Percentiles rank a stretch among this genome's conserved stretches.
Evolutionary conservation across 164 flowering plant genomes (phyloP).

Genomic region (Warburgia ugandensis): DNA sequence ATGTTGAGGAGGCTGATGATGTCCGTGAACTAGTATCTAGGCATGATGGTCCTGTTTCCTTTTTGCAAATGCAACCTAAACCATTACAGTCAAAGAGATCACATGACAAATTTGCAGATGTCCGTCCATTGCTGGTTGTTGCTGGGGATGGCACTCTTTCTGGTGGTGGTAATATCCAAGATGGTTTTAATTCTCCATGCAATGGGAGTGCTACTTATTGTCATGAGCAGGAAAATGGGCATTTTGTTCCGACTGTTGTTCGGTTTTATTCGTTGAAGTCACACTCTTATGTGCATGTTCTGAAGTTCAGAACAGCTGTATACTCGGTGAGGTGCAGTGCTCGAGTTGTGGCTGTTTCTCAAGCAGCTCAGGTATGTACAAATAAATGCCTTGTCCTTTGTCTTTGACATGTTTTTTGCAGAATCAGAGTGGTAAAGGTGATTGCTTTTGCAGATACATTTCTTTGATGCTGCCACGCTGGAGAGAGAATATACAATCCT

Average conservation of each 20-base stretch:
- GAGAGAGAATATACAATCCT: slow-evolving; percentile 65
- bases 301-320: slow-evolving; percentile 63
- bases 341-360: slow-evolving; percentile 62
- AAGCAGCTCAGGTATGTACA: slow-evolving; percentile 61
- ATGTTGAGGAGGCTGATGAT: slow-evolving; percentile 70
- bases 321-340: slow-evolving; percentile 73
- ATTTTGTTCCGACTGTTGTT: slow-evolving; percentile 41
- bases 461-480: slow-evolving; percentile 59
- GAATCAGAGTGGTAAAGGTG: not conserved
- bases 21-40: slow-evolving; percentile 56
- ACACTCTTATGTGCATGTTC: slow-evolving; percentile 54
- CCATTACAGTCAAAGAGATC: slow-evolving; percentile 33
- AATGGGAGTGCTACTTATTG: slow-evolving; percentile 25
- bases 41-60: slow-evolving; percentile 66
- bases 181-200: slow-evolving; percentile 20
- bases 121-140: slow-evolving; percentile 55
- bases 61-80: slow-evolving; percentile 61
- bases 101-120: slow-evolving; percentile 47
- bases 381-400: no score
- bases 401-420: no score
- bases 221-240: slow-evolving; percentile 32
- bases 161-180: slow-evolving; percentile 26
- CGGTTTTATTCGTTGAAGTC: slow-evolving; percentile 66
- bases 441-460: slow-evolving; percentile 54
- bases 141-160: slow-evolving; percentile 46